Conservation (phyloP, 768 basidiomycete genomes). For the Kwoniella newhampshirensis region DNA sequence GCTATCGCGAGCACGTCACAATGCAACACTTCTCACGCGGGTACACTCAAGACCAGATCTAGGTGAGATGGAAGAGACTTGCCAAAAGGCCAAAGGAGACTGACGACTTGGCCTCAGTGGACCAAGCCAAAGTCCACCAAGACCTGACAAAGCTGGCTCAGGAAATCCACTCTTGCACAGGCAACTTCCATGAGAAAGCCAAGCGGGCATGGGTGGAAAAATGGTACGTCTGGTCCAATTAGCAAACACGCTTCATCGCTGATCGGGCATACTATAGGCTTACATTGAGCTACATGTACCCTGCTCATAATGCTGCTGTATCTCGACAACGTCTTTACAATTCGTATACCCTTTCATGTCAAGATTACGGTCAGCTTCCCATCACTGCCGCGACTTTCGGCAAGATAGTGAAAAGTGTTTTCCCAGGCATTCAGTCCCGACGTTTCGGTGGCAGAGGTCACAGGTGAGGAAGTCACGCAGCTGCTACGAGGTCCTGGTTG, state of each 20-base stretch:
- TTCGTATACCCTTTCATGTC: slow-evolving; percentile 85
- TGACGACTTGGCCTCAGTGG: too few relatives aligned
- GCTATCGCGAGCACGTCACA: slow-evolving; percentile 24
- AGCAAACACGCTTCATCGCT: neutral
- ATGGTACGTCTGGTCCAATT: slow-evolving; percentile 33
- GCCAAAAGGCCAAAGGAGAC: slow-evolving; percentile 17
- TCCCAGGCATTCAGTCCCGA: slow-evolving; percentile 91
- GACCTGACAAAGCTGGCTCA: neutral
- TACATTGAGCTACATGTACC: slow-evolving; percentile 26
- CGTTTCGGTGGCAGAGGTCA: slow-evolving; percentile 89
- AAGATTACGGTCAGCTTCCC: slow-evolving; percentile 88
- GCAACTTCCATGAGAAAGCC: slow-evolving; percentile 31
- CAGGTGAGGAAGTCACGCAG: too few relatives aligned
- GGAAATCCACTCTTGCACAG: neutral
- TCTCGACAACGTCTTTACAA: slow-evolving; percentile 91
- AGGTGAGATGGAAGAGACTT: neutral
- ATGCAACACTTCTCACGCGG: slow-evolving; percentile 11
- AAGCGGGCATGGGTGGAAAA: slow-evolving; percentile 30
- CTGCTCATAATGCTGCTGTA: slow-evolving; percentile 60
- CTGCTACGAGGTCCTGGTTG: neutral
- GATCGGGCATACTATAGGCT: slow-evolving; percentile 23
- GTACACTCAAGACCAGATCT: neutral
- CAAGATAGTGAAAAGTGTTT: slow-evolving; percentile 89
- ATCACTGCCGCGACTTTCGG: slow-evolving; percentile 95
- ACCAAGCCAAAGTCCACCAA: neutral